These are phyloP conservation scores for Teratosphaeria pseudoeucalypti DNA, from an alignment of 2,329 filamentous ascomycete species.

Conservation along the genomic window DNA sequence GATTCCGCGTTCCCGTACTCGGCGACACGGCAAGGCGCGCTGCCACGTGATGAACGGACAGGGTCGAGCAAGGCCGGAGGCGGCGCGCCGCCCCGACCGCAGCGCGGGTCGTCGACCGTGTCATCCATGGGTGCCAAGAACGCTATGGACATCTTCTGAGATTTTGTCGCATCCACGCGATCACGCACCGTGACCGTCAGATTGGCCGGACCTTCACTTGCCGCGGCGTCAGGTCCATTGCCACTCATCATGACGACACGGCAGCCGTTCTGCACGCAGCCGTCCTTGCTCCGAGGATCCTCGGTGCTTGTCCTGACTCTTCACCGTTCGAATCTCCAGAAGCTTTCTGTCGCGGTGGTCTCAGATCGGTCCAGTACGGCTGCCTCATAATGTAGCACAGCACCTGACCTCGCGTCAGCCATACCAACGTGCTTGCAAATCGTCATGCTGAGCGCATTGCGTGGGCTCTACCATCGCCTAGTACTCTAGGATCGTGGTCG, in stretches of 20 bases:
- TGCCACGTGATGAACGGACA: neutral
- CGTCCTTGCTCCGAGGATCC: neutral
- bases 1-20: neutral
- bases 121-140: neutral
- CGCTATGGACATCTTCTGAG: constrained; percentile 2
- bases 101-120: neutral
- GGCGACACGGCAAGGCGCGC: neutral
- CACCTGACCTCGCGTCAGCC: neutral
- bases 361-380: too few species aligned
- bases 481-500: too few species aligned
- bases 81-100: neutral
- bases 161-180: neutral
- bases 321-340: neutral
- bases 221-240: neutral
- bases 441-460: neutral
- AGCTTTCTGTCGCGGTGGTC: neutral
- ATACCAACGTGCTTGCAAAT: neutral
- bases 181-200: neutral
- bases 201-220: neutral
- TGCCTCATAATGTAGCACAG: too few species aligned
- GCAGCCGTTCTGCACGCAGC: neutral
- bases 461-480: neutral
- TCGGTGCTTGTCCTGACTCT: neutral
- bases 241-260: neutral
- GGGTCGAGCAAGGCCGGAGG: neutral